Evolutionary conservation across 1,139 yeast genomes (phyloP).

Genomic region (Candida gigantensis): DNA sequence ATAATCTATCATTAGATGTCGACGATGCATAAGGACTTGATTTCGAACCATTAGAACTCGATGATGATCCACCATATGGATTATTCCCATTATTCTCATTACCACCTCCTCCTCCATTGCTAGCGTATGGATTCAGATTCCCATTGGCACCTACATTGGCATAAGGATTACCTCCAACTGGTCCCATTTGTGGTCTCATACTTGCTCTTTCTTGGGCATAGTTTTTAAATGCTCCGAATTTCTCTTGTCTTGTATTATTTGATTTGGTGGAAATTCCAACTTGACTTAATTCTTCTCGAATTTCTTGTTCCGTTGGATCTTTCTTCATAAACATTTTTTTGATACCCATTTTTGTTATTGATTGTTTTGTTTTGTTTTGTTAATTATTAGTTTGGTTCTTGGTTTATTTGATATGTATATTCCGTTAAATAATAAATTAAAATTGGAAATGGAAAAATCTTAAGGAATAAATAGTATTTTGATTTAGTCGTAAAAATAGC

Average conservation of each 20-base stretch:
- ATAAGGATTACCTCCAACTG: slow-evolving; percentile 40
- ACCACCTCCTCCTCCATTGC: slow-evolving; percentile 13
- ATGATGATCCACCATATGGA: slow-evolving; percentile 15
- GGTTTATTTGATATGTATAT: too few species aligned
- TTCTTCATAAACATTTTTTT: slow-evolving; percentile 59
- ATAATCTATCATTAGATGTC: neutral
- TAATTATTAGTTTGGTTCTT: too few species aligned
- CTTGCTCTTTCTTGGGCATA: slow-evolving; percentile 54
- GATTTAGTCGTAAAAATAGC: neutral
- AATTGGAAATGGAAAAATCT: too few species aligned
- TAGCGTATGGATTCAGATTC: slow-evolving; percentile 30
- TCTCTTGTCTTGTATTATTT: slow-evolving; percentile 40
- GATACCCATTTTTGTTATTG: slow-evolving; percentile 37
- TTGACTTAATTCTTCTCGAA: slow-evolving; percentile 50
- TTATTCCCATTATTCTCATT: slow-evolving; percentile 14
- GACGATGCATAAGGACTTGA: neutral
- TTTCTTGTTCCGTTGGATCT: slow-evolving; percentile 61
- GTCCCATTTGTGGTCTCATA: slow-evolving; percentile 46
- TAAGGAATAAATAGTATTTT: neutral
- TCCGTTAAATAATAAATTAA: too few species aligned
- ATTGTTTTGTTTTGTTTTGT: neutral
- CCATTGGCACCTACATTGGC: slow-evolving; percentile 32
- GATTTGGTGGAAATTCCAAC: slow-evolving; percentile 55
- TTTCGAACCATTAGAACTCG: neutral
- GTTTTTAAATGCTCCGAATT: slow-evolving; percentile 65